Evolutionary conservation across 768 basidiomycete genomes (phyloP), one percentile per base, ranked within the genome.

Genomic region (Paxillus ammoniavirescens): DNA sequence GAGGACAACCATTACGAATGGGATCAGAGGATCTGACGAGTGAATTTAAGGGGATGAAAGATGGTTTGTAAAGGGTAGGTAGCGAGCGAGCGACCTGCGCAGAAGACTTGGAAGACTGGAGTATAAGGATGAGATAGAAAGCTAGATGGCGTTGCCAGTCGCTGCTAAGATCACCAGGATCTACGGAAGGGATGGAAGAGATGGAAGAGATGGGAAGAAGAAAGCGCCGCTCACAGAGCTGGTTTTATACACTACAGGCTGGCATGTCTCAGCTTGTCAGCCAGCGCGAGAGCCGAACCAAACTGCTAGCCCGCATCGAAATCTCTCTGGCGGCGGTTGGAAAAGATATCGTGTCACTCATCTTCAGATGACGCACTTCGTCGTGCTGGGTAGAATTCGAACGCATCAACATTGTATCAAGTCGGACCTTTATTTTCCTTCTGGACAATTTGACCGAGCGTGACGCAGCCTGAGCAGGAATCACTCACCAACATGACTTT

Each of bases 91-190:
- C 65, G 65, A 60, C 56, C 55, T 47, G 65, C 62, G 63, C 65
- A 50, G 41, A 42, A 26, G 53, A 43, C 56, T 63, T 55, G 57
- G 61, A 66, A 51, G 41, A 38, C 64, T 59, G 51, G 56, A 44
- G 57, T 53, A 56, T 36, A 31, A 47, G 33, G 30, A 55, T 55
- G 56, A 58, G 59, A 62, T 54, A 61, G 59, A 53, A 57, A 49
- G 54, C 18, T 54, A 58, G 38, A 18, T 41, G 38, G 58, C 56
- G 55, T 42, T 57, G 33, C 55, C 58, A 56, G 56, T 59, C 47
- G 55, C 53, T 54, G 43, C 18, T 52, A 57, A 59, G 80, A 83
- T 77, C 83, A 73, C 82, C 81, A 63, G 83, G 83, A 82, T 75
- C 82, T 64, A 65, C 57, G 58, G 56, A 73, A 56, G 54, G 58